Evolutionary conservation across 108 stramenopile species (phyloP), one percentile per base, ranked within the genome.

Genomic region (Seminavis robusta): DNA sequence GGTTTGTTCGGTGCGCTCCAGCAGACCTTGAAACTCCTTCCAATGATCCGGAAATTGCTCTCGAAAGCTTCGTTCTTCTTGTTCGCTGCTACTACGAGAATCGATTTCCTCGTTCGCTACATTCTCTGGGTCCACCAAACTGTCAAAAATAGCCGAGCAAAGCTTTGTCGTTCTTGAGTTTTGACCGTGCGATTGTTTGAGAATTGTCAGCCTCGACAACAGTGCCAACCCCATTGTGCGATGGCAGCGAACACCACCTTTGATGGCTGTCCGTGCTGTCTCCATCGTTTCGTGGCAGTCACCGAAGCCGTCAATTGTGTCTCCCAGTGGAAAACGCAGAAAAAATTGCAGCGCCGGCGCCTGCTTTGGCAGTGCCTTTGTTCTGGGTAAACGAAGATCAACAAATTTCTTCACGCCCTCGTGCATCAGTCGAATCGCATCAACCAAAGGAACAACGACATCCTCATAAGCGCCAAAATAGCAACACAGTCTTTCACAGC

Each of bases 21-120:
- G 25, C 3, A 94, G 58, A 31, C 45, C 67, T 23, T 75, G 40
- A 47, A 84, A 97, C 26, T 89, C 93, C 5, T 61, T 73, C 43
- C 71, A 52, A 34, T 92, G 93, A 58, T 95, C 88, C 15, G 96
- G 96, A 53, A 97, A 97, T 45, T 93, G 90, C 16, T 92, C 90
- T 48, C 91, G 55, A 31, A 86, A 83, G 21, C 77, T 53, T 43
- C 51, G 57, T 55, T 94, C 84, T 23, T 86, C 36, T 4, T 37
- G 21, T 53, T 23, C 5, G 36, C 13, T 13, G 36, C 13, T 13
- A 13, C 36, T 13, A 37, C 13, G 11, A 11, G 36, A 37, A 37
- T 53, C 34, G 6, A 16, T 45, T n/a, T 13, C 52, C 21, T 53
- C 52, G n/a, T 8, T 37, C 9, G 52, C 26, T 36, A 8, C 52